Base-by-base conservation (phyloP, 2,329 filamentous ascomycete genomes). In the Decorospora gaudefroyi region DNA sequence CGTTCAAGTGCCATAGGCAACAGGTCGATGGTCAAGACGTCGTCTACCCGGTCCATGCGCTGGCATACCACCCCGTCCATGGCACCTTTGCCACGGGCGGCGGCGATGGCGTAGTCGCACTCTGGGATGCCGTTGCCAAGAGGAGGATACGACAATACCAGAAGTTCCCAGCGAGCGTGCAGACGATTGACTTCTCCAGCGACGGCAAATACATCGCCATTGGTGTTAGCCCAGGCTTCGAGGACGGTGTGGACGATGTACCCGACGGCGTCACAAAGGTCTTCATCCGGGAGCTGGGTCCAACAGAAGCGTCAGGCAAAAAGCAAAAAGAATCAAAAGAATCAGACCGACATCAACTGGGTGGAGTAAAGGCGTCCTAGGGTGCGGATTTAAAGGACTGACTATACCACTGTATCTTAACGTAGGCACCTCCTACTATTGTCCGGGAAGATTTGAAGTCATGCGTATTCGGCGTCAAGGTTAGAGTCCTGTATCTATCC, bases 1-100 rank as follows among this genome's bases (percentile, higher is more conserved):
- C 93, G 10, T 99, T 99, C 82, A 99, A 99, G 72, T 99, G 93
- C 72, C 93, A 99, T 72, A 83, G 93, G 4, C 89, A 95, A 69
- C 79, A 84, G 1, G 72, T 82, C 2, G 79, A 85, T 27, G 83
- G 83, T 35, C 83, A 80, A 18, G 91, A 96, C 62, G 80, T 96
- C 4, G 89, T 96, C 3, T 96, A 91, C 64, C 91, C 91, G 0
- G 91, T 96, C 57, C 93, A 96, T 65, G 87, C 90, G 2, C 79
- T 96, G 6, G 84, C 88, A 1, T 96, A 95, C 74, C 90, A 96
- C 70, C 89, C 90, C 0, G 73, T 86, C 1, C 77, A 83, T 53
- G 89, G 89, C 49, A 95, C 90, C 0, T 96, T 96, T 70, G 91
- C 90, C 0, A 90, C 86, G 9, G 91, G 89, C 18, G 91, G 91